phyloP scores from a whole-genome alignment of 2,329 filamentous ascomycete genomes.

The Cladophialophora chaetospira region DNA sequence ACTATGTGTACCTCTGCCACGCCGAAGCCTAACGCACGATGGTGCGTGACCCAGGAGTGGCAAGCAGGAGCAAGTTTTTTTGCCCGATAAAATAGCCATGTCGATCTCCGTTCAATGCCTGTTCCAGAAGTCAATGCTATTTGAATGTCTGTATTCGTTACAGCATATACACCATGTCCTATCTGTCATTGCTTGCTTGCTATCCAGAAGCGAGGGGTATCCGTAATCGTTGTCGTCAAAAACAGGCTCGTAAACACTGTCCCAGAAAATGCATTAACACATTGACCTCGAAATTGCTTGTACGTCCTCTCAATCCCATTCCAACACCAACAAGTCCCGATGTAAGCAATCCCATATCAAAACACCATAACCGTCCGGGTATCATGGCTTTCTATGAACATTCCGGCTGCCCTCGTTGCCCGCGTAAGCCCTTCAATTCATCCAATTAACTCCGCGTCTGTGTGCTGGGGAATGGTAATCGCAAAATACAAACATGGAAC shows the following conservation, averaged over 20 bases:
- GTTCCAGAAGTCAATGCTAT: no score
- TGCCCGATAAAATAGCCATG: no score
- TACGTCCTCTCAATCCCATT: neutral
- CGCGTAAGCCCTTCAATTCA: neutral
- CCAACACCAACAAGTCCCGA: slow-evolving; percentile 4
- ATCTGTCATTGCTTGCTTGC: no score
- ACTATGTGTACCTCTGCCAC: no score
- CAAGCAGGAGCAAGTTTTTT: no score
- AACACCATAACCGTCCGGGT: slow-evolving; percentile 2
- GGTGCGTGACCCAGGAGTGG: no score
- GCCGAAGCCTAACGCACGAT: no score
- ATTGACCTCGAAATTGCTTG: neutral
- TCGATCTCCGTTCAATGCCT: no score
- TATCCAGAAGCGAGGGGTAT: slow-evolving; percentile 17
- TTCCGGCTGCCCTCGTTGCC: neutral
- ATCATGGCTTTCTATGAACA: slow-evolving; percentile 7
- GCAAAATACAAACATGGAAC: no score
- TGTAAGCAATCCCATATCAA: neutral
- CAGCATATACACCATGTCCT: no score
- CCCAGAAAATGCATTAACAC: slow-evolving; percentile 8
- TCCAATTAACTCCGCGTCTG: neutral
- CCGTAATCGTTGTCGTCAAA: slow-evolving; percentile 22
- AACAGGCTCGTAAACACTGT: slow-evolving; percentile 15
- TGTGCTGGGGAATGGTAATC: no score
- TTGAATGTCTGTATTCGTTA: no score